These are phyloP conservation scores for Pseudisothecium myosuroides DNA, from an alignment of 225 moss, liverwort and hornwort genomes.

Conservation along the genomic window DNA sequence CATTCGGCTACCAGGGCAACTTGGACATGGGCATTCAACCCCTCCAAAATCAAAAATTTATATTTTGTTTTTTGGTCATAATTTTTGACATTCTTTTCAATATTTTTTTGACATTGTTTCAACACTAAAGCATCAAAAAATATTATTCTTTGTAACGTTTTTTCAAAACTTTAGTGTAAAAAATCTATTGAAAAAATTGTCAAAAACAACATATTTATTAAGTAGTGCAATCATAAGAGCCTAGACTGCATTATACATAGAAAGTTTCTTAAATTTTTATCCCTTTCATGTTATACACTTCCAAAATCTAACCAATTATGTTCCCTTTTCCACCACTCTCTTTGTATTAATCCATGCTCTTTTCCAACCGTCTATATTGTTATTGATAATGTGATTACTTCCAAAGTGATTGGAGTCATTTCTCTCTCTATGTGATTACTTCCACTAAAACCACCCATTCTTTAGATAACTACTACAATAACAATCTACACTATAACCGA, in stretches of 20 bases:
- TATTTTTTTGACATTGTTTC: too few species aligned
- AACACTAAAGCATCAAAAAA: neutral
- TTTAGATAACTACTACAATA: rapidly evolving
- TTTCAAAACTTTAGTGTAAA: rapidly evolving
- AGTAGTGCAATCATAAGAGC: neutral
- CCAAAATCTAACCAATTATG: rapidly evolving
- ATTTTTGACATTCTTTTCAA: neutral
- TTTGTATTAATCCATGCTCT: neutral
- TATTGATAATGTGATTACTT: neutral
- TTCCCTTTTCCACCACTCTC: neutral
- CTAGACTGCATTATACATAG: neutral
- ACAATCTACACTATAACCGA: neutral
- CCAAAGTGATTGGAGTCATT: neutral
- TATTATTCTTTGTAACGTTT: neutral
- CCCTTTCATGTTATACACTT: rapidly evolving
- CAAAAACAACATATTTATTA: neutral
- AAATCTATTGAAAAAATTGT: neutral
- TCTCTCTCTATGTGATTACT: rapidly evolving
- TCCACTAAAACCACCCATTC: neutral
- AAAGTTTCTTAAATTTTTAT: too few species aligned
- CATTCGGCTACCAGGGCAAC: too few species aligned
- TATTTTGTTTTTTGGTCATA: neutral
- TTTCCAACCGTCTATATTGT: rapidly evolving
- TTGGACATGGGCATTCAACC: too few species aligned
- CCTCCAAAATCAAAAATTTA: neutral